A percentile compares a stretch with the other conserved stretches of the same genome.
These are phyloP conservation scores for Boletus rubroflammeus DNA, from an alignment of 768 basidiomycete species.

Conservation along the genomic window DNA sequence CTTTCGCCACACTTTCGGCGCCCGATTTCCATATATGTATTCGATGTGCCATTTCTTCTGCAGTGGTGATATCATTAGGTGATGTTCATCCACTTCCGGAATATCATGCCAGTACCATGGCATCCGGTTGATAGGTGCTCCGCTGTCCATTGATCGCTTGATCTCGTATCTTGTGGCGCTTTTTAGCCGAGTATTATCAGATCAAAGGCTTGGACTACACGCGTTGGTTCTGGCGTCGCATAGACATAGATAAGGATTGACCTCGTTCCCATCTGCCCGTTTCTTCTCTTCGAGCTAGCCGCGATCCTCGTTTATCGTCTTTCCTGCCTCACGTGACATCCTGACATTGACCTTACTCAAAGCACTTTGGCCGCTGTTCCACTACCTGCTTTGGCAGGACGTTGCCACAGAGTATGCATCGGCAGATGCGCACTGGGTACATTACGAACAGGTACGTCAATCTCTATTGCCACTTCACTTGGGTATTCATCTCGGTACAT, in stretches of 20 bases:
- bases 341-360: constrained; percentile 8
- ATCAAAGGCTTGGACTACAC: background rate
- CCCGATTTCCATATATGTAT: constrained; percentile 12
- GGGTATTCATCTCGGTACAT: constrained; percentile 32
- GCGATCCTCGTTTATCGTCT: background rate
- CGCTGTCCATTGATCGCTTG: background rate
- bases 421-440: constrained; percentile 72
- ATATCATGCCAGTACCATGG: background rate
- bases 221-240: background rate
- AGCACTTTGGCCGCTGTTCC: constrained; percentile 98
- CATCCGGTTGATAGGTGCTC: background rate
- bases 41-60: constrained; percentile 1
- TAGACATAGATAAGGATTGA: background rate
- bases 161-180: constrained; percentile 3
- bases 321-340: background rate
- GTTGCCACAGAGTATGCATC: constrained; percentile 86
- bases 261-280: background rate
- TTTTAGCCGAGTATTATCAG: background rate
- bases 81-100: constrained; percentile 2
- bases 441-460: constrained; percentile 27
- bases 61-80: background rate
- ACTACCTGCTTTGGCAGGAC: constrained; percentile 98
- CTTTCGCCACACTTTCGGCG: background rate
- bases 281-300: background rate
- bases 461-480: background rate